Conservation (phyloP, 805 yeast species). For the Monosporozyma aerobia region DNA sequence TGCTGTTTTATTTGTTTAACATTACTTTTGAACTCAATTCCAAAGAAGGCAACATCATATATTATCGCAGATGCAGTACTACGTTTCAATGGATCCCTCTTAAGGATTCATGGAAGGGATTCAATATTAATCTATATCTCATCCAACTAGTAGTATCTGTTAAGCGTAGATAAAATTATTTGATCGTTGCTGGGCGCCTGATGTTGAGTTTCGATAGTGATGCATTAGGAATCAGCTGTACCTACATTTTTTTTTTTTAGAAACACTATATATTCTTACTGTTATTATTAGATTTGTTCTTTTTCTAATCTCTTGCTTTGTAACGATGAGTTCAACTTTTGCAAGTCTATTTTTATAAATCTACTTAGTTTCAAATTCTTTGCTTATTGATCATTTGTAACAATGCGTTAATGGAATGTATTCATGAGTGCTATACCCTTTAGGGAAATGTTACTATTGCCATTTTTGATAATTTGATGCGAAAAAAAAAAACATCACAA, state of each 20-base stretch:
- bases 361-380: too few species aligned
- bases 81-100: slow-evolving; percentile 6
- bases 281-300: background rate
- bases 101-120: slow-evolving; percentile 8
- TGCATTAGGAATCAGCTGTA: slow-evolving; percentile 35
- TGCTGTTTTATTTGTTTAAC: background rate
- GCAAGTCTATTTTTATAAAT: too few species aligned
- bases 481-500: too few species aligned
- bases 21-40: background rate
- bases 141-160: slow-evolving; percentile 9
- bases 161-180: slow-evolving; percentile 24
- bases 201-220: slow-evolving; percentile 28
- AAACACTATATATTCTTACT: background rate
- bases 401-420: too few species aligned
- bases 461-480: too few species aligned
- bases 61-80: slow-evolving; percentile 17
- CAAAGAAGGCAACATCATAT: slow-evolving; percentile 24
- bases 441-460: too few species aligned
- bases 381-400: too few species aligned
- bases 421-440: too few species aligned
- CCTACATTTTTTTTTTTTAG: slow-evolving; percentile 19
- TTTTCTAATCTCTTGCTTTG: background rate
- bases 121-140: slow-evolving; percentile 9
- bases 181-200: slow-evolving; percentile 37
- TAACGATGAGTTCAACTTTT: too few species aligned